Evolutionary conservation across 768 basidiomycete genomes (phyloP).

Genomic region (Cubamyces sp.): DNA sequence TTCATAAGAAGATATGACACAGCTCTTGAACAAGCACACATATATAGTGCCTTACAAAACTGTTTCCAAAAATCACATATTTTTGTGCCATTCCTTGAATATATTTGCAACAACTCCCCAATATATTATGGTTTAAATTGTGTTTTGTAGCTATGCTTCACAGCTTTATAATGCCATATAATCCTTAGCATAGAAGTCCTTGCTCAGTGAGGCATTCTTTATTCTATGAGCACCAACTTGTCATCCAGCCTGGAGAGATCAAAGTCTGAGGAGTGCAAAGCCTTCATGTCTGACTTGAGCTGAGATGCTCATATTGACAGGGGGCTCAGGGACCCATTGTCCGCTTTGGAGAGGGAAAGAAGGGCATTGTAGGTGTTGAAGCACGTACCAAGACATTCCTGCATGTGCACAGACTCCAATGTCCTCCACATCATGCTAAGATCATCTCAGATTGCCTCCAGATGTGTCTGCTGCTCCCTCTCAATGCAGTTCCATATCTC

Average conservation of each 20-base stretch:
- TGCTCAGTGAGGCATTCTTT: no score
- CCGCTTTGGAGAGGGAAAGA: conserved; percentile 20
- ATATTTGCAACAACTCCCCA: no score
- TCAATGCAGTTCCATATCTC: conserved; percentile 9
- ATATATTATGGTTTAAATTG: no score
- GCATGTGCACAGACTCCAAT: conserved; percentile 21
- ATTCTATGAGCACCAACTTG: conserved; percentile 22
- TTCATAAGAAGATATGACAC: no score
- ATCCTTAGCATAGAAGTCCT: no score
- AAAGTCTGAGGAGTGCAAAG: conserved; percentile 17
- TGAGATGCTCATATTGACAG: conserved; percentile 9
- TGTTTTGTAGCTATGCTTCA: no score
- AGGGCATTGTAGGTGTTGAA: conserved; percentile 24
- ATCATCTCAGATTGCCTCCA: conserved; percentile 10
- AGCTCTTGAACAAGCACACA: no score
- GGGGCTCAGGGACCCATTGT: conserved; percentile 21
- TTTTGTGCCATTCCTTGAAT: no score
- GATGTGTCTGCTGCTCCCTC: conserved; percentile 16
- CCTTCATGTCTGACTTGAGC: conserved; percentile 20
- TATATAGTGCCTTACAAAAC: no score
- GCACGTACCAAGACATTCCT: conserved; percentile 20
- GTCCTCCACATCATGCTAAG: conserved; percentile 19
- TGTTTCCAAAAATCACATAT: no score
- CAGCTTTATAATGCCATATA: no score
- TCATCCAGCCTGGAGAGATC: conserved; percentile 19